phyloP scores from a whole-genome alignment of 176 grass and related monocot genomes.

The Typha latifolia region DNA sequence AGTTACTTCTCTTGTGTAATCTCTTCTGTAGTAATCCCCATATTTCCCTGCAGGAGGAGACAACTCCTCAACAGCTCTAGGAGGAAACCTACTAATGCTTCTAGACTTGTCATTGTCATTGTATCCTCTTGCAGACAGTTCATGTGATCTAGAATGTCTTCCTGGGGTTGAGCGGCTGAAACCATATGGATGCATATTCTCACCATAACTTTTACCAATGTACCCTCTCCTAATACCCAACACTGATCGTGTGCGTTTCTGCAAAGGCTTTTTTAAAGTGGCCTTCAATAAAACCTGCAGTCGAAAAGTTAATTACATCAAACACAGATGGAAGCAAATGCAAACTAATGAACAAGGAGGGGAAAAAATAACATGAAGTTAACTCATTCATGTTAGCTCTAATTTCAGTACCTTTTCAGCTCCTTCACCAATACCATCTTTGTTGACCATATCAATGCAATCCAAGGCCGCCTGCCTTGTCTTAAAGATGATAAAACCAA shows the following conservation, averaged over 20 bases:
- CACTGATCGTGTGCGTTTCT: constrained; percentile 27
- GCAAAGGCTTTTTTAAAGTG: constrained; percentile 35
- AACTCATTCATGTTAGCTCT: not conserved
- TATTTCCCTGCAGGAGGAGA: constrained; percentile 23
- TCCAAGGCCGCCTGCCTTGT: constrained; percentile 51
- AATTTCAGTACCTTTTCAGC: constrained; percentile 34
- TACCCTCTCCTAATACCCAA: constrained; percentile 41
- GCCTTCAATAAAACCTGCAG: constrained; percentile 38
- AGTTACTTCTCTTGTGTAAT: constrained; percentile 24
- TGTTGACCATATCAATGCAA: constrained; percentile 46
- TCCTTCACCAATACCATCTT: constrained; percentile 40
- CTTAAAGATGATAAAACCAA: constrained; percentile 53
- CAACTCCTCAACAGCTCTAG: constrained; percentile 32
- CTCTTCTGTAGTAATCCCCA: constrained; percentile 30
- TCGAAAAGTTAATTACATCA: constrained; percentile 5
- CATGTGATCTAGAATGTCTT: constrained; percentile 20
- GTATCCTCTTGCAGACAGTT: constrained; percentile 17
- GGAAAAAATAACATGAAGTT: not conserved
- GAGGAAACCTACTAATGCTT: constrained; percentile 9
- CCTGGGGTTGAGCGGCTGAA: constrained; percentile 26
- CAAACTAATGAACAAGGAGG: constrained; percentile 7
- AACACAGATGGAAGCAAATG: not conserved
- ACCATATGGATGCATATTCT: constrained; percentile 18
- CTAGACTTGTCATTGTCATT: constrained; percentile 10
- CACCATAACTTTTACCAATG: constrained; percentile 33